These are phyloP conservation scores for Gastrolobium bilobum DNA, from an alignment of 306 rosid genomes.

Conservation along the genomic window DNA sequence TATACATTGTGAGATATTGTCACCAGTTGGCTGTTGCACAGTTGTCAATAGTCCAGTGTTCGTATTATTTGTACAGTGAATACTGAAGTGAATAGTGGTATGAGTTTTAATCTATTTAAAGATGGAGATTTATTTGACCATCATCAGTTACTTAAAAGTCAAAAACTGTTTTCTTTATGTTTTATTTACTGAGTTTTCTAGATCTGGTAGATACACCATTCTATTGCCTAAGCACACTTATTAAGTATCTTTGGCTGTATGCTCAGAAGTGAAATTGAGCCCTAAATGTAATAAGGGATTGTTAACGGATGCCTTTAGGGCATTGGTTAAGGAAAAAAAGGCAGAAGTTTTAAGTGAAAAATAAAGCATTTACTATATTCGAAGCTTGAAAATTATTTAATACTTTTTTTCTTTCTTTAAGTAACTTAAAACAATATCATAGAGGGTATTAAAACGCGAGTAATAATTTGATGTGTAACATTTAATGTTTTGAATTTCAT, in stretches of 20 bases:
- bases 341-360: too few species aligned
- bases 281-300: not conserved
- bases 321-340: too few species aligned
- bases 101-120: conserved; percentile 1
- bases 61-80: not conserved
- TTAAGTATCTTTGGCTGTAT: not conserved
- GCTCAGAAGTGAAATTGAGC: not conserved
- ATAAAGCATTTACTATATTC: not conserved
- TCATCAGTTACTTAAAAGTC: not conserved
- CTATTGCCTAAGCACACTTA: not conserved
- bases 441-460: not conserved
- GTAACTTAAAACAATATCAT: not conserved
- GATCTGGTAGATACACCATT: not conserved
- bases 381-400: not conserved
- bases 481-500: not conserved
- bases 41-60: not conserved
- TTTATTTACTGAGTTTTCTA: not conserved
- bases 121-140: conserved; percentile 25
- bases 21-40: conserved; percentile 5
- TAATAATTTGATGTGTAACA: not conserved
- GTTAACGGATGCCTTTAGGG: too few species aligned
- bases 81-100: conserved; percentile 4
- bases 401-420: not conserved
- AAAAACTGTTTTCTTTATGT: not conserved
- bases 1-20: not conserved